phyloP scores from a whole-genome alignment of 2,329 filamentous ascomycete species.

The Drechslera avenae region DNA sequence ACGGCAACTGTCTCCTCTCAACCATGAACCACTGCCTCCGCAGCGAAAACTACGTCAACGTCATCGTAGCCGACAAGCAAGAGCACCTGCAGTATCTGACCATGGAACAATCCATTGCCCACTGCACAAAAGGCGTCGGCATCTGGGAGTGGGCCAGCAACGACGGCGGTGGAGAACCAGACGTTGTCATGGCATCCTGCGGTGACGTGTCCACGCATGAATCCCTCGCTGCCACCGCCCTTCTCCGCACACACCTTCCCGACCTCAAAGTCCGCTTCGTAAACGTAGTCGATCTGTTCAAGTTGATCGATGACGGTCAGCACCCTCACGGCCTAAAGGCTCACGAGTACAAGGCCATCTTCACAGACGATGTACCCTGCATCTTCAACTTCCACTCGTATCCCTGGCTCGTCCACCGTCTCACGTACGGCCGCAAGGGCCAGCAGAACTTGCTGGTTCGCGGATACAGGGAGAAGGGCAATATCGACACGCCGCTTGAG shows the following conservation, averaged over 20 bases:
- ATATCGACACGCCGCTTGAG: conserved; percentile 81
- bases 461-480: conserved; percentile 82
- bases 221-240: conserved; percentile 73
- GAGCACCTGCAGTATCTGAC: conserved; percentile 76
- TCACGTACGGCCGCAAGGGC: conserved; percentile 76
- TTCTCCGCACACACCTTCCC: conserved; percentile 73
- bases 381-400: conserved; percentile 88
- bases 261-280: conserved; percentile 77
- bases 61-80: conserved; percentile 80
- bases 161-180: conserved; percentile 69
- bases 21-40: conserved; percentile 77
- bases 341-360: conserved; percentile 68
- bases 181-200: conserved; percentile 76
- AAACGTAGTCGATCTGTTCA: conserved; percentile 82
- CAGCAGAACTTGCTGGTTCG: conserved; percentile 72
- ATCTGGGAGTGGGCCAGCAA: conserved; percentile 81
- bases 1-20: conserved; percentile 77
- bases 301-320: conserved; percentile 70
- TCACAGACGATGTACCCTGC: conserved; percentile 73
- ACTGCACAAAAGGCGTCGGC: conserved; percentile 78
- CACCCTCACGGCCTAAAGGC: conserved; percentile 71
- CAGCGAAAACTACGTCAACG: conserved; percentile 79
- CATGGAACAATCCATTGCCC: conserved; percentile 73
- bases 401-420: conserved; percentile 77
- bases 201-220: conserved; percentile 78